Evolutionary conservation across 768 basidiomycete genomes (phyloP).

Genomic region (Mycena pura): DNA sequence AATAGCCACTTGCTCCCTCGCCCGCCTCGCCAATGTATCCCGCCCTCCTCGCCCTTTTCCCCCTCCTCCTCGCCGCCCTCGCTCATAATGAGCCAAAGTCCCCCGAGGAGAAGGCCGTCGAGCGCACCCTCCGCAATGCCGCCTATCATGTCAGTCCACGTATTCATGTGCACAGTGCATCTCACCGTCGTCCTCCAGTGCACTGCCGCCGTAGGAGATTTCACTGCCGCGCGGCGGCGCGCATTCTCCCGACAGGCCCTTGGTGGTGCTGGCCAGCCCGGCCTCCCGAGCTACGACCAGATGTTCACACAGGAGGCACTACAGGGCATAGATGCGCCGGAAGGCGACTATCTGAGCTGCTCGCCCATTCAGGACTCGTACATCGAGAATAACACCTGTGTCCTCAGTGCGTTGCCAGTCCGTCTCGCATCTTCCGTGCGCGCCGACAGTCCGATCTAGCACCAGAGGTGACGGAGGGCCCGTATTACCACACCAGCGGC

Average conservation of each 20-base stretch:
- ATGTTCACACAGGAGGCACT: constrained; percentile 46
- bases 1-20: background rate
- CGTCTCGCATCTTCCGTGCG: background rate
- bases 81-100: constrained; percentile 55
- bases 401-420: constrained; percentile 40
- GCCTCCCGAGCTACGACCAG: constrained; percentile 47
- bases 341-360: constrained; percentile 50
- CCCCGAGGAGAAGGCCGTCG: constrained; percentile 52
- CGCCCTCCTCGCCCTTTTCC: constrained; percentile 30
- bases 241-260: constrained; percentile 54
- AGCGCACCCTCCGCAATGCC: constrained; percentile 56
- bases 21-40: constrained; percentile 7
- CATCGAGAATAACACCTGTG: constrained; percentile 62
- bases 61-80: constrained; percentile 27
- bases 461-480: constrained; percentile 61
- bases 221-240: constrained; percentile 55
- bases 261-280: constrained; percentile 40
- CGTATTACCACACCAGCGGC: constrained; percentile 57
- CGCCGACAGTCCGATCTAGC: constrained; percentile 31
- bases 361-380: constrained; percentile 52
- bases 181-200: constrained; percentile 42
- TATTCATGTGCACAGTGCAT: background rate
- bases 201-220: constrained; percentile 58
- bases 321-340: constrained; percentile 23
- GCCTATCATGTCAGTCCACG: constrained; percentile 53